Evolutionary conservation across 495 filamentous ascomycete species (phyloP).

Genomic region (Cercophora scortea): DNA sequence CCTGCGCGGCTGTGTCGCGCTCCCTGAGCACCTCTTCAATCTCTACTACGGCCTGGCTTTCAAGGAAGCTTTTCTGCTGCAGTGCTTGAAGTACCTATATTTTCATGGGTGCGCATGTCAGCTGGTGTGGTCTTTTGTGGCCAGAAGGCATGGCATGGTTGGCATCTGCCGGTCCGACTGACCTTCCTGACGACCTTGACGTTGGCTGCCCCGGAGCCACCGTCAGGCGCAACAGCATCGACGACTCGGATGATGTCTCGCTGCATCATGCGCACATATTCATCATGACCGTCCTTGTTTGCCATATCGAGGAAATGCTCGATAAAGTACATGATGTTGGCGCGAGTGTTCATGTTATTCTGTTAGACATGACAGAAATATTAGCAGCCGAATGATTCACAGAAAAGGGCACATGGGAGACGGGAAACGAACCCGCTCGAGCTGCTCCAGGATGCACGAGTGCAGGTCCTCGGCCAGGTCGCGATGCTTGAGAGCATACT

Average conservation of each 20-base stretch:
- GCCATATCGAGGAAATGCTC: conserved; percentile 89
- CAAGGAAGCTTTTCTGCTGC: conserved; percentile 58
- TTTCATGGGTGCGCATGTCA: background rate
- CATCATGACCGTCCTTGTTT: conserved; percentile 59
- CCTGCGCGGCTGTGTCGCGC: conserved; percentile 46
- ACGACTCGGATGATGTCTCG: conserved; percentile 83
- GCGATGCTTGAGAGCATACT: conserved; percentile 85
- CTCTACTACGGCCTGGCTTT: conserved; percentile 59
- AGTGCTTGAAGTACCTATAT: conserved; percentile 59
- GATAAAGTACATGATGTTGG: conserved; percentile 99
- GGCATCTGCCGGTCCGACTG: background rate
- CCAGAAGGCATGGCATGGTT: background rate
- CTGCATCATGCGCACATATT: conserved; percentile 89
- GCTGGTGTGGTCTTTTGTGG: background rate
- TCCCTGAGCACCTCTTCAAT: conserved; percentile 75
- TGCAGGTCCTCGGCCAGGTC: conserved; percentile 96
- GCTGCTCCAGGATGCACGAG: conserved; percentile 91
- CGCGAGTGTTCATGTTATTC: conserved; percentile 92
- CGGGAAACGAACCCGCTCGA: conserved; percentile 58
- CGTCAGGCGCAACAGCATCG: conserved; percentile 78
- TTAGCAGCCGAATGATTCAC: background rate
- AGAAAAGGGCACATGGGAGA: background rate
- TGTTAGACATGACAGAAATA: background rate
- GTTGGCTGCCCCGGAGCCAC: conserved; percentile 87
- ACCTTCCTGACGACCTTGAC: conserved; percentile 84